phyloP scores from a whole-genome alignment of 305 asterid genomes.

The Fraxinus sp. region DNA sequence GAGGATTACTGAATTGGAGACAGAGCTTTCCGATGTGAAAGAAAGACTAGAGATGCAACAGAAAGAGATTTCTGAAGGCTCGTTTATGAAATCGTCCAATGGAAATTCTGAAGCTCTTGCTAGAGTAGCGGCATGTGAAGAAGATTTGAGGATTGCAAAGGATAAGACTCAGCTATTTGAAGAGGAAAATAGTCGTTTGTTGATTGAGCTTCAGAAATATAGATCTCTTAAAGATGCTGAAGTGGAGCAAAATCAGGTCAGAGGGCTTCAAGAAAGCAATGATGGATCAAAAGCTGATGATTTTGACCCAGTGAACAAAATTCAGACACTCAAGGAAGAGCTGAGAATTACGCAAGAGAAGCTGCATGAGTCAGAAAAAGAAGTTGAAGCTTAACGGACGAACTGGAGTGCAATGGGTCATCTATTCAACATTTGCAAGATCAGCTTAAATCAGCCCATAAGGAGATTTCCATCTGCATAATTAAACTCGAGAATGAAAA shows the following conservation, averaged over 20 bases:
- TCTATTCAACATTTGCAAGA: conserved; percentile 43
- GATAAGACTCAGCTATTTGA: conserved; percentile 43
- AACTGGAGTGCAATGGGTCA: conserved; percentile 44
- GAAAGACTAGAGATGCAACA: conserved; percentile 43
- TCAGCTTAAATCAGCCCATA: conserved; percentile 54
- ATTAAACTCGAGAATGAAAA: conserved; percentile 58
- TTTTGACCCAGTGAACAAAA: conserved; percentile 28
- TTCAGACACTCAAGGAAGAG: conserved; percentile 47
- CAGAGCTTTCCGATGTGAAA: conserved; percentile 52
- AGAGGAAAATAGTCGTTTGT: conserved; percentile 48
- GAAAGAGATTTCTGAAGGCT: conserved; percentile 33
- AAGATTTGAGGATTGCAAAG: conserved; percentile 46
- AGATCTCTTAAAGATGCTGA: conserved; percentile 28
- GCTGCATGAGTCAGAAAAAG: conserved; percentile 56
- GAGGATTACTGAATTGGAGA: conserved; percentile 56
- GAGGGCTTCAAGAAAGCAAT: conserved; percentile 29
- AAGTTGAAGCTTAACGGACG: conserved; percentile 44
- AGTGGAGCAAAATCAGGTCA: conserved; percentile 8
- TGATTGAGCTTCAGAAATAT: conserved; percentile 48
- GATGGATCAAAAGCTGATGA: conserved; percentile 31
- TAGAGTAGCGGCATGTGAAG: conserved; percentile 47
- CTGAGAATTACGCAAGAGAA: conserved; percentile 43
- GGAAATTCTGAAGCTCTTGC: conserved; percentile 33
- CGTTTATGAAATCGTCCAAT: conserved; percentile 19
- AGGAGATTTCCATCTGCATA: conserved; percentile 56